Evolutionary conservation across 495 filamentous ascomycete species (phyloP), one percentile per base, ranked within the genome.

Genomic region (Penicillium alfredii): DNA sequence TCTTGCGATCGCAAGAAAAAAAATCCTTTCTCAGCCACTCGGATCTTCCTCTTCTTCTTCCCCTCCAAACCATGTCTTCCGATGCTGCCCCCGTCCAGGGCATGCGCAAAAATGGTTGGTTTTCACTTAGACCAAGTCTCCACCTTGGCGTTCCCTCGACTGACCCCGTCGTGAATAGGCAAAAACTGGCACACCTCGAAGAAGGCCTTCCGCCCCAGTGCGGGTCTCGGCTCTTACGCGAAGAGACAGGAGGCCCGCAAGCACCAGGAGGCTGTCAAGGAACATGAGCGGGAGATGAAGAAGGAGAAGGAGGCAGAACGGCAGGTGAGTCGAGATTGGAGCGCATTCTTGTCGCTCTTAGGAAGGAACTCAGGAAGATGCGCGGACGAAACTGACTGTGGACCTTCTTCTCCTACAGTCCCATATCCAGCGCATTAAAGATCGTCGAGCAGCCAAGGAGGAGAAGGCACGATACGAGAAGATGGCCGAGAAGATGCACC

Each of bases 401-500:
- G n/a, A n/a, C n/a, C n/a, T n/a, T n/a, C n/a, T n/a, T n/a, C n/a
- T n/a, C n/a, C 6, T 19, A 9, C 56, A 92, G 87, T 74, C 72
- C 60, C 74, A 78, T 38, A 80, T 92, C 37, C 73, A 84, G 53
- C 70, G 73, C 11, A 84, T 97, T 49, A 89, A 82, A 53, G 86
- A 92, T 37, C 84, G 80, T 58, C 73, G 86, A 28, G 84, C 78
- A 14, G 79, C 76, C 5, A 95, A 94, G 73, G 88, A 84, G 52
- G 92, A 98, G 70, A 92, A 88, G 64, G 87, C 83, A 44, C 75
- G 93, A 24, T 97, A 86, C 57, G 87, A 88, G 64, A 88, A 87
- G 69, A 78, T 98, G 80, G 92, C 86, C 18, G 84, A 90, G 64
- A 96, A 88, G 69, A 97, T 98, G 92, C 92, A 97, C 60, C 77